phyloP scores from a whole-genome alignment of 176 grass and related monocot genomes.

The Thinopyrum elongatum region DNA sequence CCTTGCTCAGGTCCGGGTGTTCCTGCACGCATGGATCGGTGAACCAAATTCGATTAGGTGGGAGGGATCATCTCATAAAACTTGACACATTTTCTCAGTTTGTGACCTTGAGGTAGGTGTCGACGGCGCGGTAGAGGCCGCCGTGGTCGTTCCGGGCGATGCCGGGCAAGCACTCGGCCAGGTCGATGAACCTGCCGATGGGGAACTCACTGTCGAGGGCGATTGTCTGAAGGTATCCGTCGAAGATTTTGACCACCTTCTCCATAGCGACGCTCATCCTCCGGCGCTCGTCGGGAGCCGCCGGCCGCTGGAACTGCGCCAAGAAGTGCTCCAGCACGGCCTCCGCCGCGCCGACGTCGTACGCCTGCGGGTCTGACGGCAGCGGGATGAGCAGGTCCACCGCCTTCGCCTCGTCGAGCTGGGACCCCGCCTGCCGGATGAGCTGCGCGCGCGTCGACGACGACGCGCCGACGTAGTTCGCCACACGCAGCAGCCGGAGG shows the following conservation, averaged over 20 bases:
- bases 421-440: constrained; percentile 57
- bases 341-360: constrained; percentile 70
- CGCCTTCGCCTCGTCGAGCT: constrained; percentile 63
- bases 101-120: constrained; percentile 77
- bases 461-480: constrained; percentile 63
- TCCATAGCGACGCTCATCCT: constrained; percentile 58
- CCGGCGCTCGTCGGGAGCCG: constrained; percentile 35
- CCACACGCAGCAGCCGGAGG: constrained; percentile 76
- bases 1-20: constrained; percentile 80
- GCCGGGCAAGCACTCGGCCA: constrained; percentile 69
- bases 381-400: constrained; percentile 70
- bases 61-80: not conserved
- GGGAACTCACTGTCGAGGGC: constrained; percentile 46
- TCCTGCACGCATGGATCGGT: constrained; percentile 35
- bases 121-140: constrained; percentile 77
- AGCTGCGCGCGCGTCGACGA: constrained; percentile 84
- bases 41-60: not conserved
- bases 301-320: constrained; percentile 46
- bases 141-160: constrained; percentile 65
- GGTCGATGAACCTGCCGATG: constrained; percentile 66
- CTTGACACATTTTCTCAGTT: not conserved
- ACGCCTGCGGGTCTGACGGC: constrained; percentile 37
- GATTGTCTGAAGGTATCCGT: constrained; percentile 65
- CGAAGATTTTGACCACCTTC: constrained; percentile 55
- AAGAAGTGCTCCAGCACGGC: constrained; percentile 75